phyloP scores from a whole-genome alignment of 306 rosid species.

The Castanospermum australe region DNA sequence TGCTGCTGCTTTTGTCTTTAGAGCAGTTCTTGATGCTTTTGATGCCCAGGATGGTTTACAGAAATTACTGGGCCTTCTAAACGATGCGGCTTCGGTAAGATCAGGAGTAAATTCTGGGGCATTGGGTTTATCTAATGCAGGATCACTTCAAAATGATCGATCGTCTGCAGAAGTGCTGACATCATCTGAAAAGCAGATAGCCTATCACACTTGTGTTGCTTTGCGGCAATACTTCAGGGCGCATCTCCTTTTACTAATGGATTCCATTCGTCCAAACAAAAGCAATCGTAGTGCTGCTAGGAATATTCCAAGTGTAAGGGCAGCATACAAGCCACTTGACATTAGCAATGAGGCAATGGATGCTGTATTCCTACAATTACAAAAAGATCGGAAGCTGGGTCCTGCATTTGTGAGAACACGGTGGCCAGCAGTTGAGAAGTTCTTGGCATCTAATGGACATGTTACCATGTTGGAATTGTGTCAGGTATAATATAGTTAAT shows the following conservation, averaged over 20 bases:
- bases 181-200: conserved; percentile 94
- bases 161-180: conserved; percentile 86
- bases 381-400: conserved; percentile 95
- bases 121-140: conserved; percentile 62
- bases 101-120: conserved; percentile 89
- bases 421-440: conserved; percentile 85
- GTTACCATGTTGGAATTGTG: conserved; percentile 90
- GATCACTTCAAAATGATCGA: conserved; percentile 81
- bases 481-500: conserved; percentile 60
- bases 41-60: conserved; percentile 91
- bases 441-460: conserved; percentile 80
- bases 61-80: conserved; percentile 73
- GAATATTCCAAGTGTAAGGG: conserved; percentile 80
- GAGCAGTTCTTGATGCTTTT: conserved; percentile 96
- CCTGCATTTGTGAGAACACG: conserved; percentile 90
- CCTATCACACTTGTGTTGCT: conserved; percentile 92
- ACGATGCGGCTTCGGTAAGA: conserved; percentile 87
- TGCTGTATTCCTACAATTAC: conserved; percentile 79
- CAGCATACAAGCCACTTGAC: conserved; percentile 90
- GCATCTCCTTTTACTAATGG: conserved; percentile 87
- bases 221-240: conserved; percentile 94
- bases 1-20: conserved; percentile 90
- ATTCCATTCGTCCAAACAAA: conserved; percentile 92
- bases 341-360: conserved; percentile 92
- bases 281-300: conserved; percentile 82